These are phyloP conservation scores for Pichia gijzeniarum DNA, from an alignment of 805 yeast species.

Conservation along the genomic window DNA sequence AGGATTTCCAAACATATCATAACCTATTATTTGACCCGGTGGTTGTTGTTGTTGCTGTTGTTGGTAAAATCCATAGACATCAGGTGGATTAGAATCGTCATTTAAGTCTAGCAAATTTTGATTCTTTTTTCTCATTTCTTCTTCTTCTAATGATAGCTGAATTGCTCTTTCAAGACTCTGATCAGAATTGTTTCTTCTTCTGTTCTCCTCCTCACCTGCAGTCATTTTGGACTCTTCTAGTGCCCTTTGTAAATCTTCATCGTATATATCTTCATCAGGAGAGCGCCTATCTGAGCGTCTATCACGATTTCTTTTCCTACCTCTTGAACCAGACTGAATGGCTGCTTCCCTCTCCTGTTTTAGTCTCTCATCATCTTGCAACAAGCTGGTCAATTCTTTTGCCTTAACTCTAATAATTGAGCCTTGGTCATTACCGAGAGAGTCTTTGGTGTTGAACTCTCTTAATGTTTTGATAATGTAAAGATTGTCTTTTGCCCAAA, in stretches of 20 bases:
- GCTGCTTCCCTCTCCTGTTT: constrained; percentile 54
- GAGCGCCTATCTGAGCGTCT: not conserved
- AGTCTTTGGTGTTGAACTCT: constrained; percentile 82
- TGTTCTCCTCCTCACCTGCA: constrained; percentile 74
- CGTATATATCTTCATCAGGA: constrained; percentile 42
- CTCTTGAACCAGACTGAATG: constrained; percentile 14
- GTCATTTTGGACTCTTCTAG: constrained; percentile 73
- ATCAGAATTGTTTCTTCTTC: constrained; percentile 47
- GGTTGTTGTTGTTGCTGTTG: constrained; percentile 29
- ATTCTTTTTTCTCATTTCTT: constrained; percentile 50
- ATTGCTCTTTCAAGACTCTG: constrained; percentile 65
- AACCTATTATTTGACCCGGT: constrained; percentile 31
- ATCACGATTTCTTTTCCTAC: constrained; percentile 29
- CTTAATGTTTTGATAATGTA: constrained; percentile 85
- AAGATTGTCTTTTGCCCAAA: constrained; percentile 86
- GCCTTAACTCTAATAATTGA: constrained; percentile 85
- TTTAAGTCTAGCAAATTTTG: constrained; percentile 46
- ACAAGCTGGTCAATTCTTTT: constrained; percentile 72
- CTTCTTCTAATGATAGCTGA: constrained; percentile 69
- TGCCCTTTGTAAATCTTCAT: constrained; percentile 73
- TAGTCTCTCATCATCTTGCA: constrained; percentile 78
- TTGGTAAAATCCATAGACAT: constrained; percentile 24
- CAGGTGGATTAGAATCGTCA: constrained; percentile 34
- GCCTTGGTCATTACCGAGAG: constrained; percentile 77
- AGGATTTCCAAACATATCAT: constrained; percentile 66